Base-by-base conservation (phyloP, 768 basidiomycete genomes). In the Psilocybe sp. region DNA sequence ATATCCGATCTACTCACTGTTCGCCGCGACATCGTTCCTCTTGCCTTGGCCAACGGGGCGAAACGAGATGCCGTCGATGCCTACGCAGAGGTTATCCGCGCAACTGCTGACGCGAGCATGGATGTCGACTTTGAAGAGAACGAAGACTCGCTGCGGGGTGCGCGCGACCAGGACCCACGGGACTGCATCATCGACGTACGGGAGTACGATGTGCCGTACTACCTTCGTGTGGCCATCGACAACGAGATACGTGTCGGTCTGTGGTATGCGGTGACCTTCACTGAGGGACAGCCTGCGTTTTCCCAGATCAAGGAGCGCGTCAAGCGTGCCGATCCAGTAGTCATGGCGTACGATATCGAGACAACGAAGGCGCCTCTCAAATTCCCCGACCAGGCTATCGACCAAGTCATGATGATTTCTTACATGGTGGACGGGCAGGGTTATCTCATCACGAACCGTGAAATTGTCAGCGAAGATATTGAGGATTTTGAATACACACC, bases 341-440 rank as follows among this genome's bases (percentile, higher is more conserved):
- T 99, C 46, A 89, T 99, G 92, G 97, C 97, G 0, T 99, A 78
- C 66, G 97, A 98, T 83, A 99, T 99, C 63, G 97, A 99, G 68
- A 95, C 92, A 14, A 96, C 95, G 1, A 99, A 99, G 71, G 89
- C 92, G n/a, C 96, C 97, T n/a, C 82, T 98, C 60, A 98, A 98
- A 69, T 98, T 98, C 64, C 96, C 97, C 1, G 97, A 98, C 71
- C 88, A 94, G 58, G 81, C 84, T 6, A 86, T 92, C 19, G 97
- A 98, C 72, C 95, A 98, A 65, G 93, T 99, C 60, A 99, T 99
- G 96, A 99, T 99, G 97, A 98, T 99, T 55, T 99, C 97, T 39
- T 99, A 98, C 70, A 98, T 99, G 95, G 76, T 99, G 14, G 97
- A 99, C 64, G 96, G 94, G 0, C 92, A 95, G 66, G 97, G 97